phyloP scores from a whole-genome alignment of 1,284 basidiomycete genomes.

The Ustilago xerochloae region DNA sequence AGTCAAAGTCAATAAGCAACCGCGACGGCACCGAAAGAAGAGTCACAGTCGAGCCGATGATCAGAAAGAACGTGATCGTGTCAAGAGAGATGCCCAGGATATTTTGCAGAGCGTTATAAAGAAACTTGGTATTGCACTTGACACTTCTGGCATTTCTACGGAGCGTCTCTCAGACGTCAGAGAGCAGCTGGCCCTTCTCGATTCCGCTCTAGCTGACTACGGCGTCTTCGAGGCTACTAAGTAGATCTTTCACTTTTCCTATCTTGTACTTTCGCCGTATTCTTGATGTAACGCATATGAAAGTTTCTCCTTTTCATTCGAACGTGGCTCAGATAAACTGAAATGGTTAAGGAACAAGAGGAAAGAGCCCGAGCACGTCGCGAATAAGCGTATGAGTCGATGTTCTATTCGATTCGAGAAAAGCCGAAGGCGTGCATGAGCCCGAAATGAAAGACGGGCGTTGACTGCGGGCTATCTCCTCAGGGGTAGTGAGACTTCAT shows the following conservation, averaged over 20 bases:
- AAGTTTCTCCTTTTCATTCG: too few relatives aligned
- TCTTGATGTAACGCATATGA: too few relatives aligned
- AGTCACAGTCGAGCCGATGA: background rate
- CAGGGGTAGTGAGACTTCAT: too few relatives aligned
- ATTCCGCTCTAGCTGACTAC: background rate
- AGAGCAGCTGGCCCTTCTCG: background rate
- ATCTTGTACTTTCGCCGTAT: background rate
- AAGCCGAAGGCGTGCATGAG: too few relatives aligned
- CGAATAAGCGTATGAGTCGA: too few relatives aligned
- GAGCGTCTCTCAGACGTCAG: background rate
- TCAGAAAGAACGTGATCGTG: background rate
- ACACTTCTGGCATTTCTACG: background rate
- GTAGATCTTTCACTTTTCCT: background rate
- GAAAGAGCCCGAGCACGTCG: too few relatives aligned
- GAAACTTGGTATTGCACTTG: background rate
- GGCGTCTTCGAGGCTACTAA: background rate
- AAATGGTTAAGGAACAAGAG: too few relatives aligned
- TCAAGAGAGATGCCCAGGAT: background rate
- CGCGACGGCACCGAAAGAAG: background rate
- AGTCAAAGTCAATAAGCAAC: background rate
- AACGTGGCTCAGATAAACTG: too few relatives aligned
- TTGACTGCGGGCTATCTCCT: too few relatives aligned
- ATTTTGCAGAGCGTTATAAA: background rate
- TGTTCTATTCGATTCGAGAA: too few relatives aligned
- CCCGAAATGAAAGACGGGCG: too few relatives aligned